Evolutionary conservation across 2,329 filamentous ascomycete species (phyloP), one percentile per base, ranked within the genome.

Genomic region (Neurospora sp.): DNA sequence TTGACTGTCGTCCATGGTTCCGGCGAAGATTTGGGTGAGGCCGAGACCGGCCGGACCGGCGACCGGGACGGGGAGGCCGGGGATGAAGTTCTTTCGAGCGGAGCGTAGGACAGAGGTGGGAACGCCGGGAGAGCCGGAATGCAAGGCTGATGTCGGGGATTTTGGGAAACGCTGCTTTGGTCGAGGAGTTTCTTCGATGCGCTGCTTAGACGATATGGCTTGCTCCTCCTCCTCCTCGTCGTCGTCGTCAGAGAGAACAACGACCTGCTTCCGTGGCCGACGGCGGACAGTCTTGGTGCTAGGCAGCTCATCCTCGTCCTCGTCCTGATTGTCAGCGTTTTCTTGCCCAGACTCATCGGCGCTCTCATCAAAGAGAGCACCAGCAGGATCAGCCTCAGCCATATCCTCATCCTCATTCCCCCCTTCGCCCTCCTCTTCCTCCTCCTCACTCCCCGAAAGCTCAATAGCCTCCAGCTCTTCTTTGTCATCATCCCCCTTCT

Each of bases 11-110:
- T 92, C 93, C 88, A 97, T 91, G 0, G 93, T 97, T 12, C 92
- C 92, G 5, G 91, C 92, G 77, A 97, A 97, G 72, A 96, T 95
- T 76, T 97, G 94, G 0, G 93, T 96, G 65, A 97, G 84, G 10
- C 92, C 91, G 57, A 97, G 81, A 2, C 88, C 88, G 41, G 87
- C 88, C 28, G 87, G 84, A 0, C 84, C 86, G 28, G 81, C 80
- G 8, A 76, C 75, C 6, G 84, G 79, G 4, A 89, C 83, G 2
- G 89, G 87, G 23, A 92, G 80, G 1, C 89, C 89, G 3, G 90
- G 91, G 70, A 92, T 91, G 74, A 91, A 90, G 0, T 83, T 86
- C 79, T 91, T 91, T 71, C 86, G 89, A 2, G 88, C 88, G 4
- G 89, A 91, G 52, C 89, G 86, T n/a, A 91, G 78, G 2, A 90